Base-by-base conservation (phyloP, 805 yeast genomes). In the Starmerella powellii region DNA sequence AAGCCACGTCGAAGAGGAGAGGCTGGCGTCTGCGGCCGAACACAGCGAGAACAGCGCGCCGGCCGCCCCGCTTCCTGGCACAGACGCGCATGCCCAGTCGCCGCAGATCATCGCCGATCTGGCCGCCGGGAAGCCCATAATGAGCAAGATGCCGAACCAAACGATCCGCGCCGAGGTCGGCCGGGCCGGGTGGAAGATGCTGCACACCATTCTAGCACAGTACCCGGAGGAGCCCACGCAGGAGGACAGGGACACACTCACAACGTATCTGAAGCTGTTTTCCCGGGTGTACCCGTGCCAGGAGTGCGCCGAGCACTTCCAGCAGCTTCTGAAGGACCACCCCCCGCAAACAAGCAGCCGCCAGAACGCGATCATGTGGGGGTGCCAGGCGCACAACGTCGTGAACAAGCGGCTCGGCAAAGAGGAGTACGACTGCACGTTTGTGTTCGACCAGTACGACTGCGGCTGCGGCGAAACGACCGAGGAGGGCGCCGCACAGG, bases 221-320 rank as follows among this genome's bases (percentile, higher is more conserved):
- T 91, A 82, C 57, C 97, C 98, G 0, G 95, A 81, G 34, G 63
- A 64, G 20, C 98, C 98, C 16, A 62, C 78, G 1, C 51, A 56
- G 3, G 71, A 69, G 34, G 86, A 88, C 55, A 69, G 75, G 39
- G 58, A 66, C 24, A 80, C 88, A 21, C 64, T 91, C 37, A 55
- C 62, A 15, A 71, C 66, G 44, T 91, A 77, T 58, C 70, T 91
- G 17, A 63, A 73, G 18, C 64, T 83, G 28, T 91, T 87, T 63
- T 86, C 91, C 1, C 84, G 87, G 54, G 88, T 91, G 8, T 91
- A 91, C 51, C 98, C 98, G 0, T 88, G 97, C 63, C 94, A 94
- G 3, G 96, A 88, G 58, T 91, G 97, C 63, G 96, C 98, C 0
- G 68, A 83, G 50, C 97, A 91, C 61, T 91, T 91, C 61, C 80